Base-by-base conservation (phyloP, 1,139 yeast species). In the Pichia sp. region DNA sequence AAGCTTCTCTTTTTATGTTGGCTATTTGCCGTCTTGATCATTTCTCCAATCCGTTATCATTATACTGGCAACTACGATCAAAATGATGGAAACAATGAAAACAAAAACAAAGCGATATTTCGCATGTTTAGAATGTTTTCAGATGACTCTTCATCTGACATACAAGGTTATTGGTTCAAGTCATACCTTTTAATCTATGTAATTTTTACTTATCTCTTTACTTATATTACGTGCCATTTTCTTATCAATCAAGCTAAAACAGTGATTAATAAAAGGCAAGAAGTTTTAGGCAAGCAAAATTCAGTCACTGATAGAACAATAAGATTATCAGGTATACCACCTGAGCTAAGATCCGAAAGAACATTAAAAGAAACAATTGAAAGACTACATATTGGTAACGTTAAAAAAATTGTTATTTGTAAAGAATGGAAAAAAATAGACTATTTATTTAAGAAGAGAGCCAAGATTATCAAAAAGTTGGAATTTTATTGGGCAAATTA, bases 221-320 rank as follows among this genome's bases (percentile, higher is more conserved):
- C 97, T 1, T 69, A 77, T 20, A 64, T 89, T 41, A 80, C 92
- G 1, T 71, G 82, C 45, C 73, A 75, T 53, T 74, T 80, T 56
- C 65, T 90, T 48, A 74, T 81, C 57, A 70, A 77, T 30, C 92
- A 82, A 57, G 87, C 97, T 0, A 73, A 75, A 52, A 71, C 75
- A 50, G 88, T 92, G 38, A 83, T 90, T 27, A 72, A 74, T 50
- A 82, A 85, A 22, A 75, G 98, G 50, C 98, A 92, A 63, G 72
- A 74, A 55, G 86, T 86, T 62, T 70, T 92, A 56, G 97, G 97
- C 0, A 77, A 81, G 45, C 97, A 90, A 63, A 85, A 86, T 63
- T 84, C 96, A 7, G 78, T 92, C 47, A 89, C 97, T 0, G 98
- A 92, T 70, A 73, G 97, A 59, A 92, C 98, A 0, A 85, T 92